Evolutionary conservation across 2,329 filamentous ascomycete species (phyloP).

Genomic region (Endoconidiophora laricicola): DNA sequence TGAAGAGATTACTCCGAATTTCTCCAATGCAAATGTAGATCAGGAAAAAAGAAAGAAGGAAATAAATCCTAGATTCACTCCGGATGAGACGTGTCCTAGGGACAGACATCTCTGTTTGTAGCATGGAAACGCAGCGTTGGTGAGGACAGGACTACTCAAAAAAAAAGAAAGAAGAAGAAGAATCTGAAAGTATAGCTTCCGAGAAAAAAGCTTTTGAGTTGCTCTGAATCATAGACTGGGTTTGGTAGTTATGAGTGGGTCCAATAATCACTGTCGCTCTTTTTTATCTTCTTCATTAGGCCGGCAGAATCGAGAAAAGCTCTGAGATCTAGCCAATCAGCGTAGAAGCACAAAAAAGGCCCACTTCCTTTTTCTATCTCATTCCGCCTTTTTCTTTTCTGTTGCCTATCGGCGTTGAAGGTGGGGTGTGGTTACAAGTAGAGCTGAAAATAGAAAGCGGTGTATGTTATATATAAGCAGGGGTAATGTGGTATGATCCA

Average conservation of each 20-base stretch:
- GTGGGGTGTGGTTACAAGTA: too few species aligned
- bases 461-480: too few species aligned
- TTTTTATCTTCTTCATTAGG: not conserved
- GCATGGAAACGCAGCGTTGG: slow-evolving; percentile 95
- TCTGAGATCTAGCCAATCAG: too few species aligned
- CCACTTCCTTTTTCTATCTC: not conserved
- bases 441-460: too few species aligned
- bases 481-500: too few species aligned
- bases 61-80: not conserved
- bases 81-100: slow-evolving; percentile 20
- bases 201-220: not conserved
- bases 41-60: slow-evolving; percentile 14
- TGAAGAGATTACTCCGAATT: slow-evolving; percentile 96
- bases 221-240: not conserved
- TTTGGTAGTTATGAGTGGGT: not conserved
- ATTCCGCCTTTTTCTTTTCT: too few species aligned
- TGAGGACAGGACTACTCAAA: slow-evolving; percentile 55
- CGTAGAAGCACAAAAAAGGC: too few species aligned
- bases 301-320: too few species aligned
- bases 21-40: slow-evolving; percentile 59
- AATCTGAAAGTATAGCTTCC: not conserved
- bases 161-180: slow-evolving; percentile 21
- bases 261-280: not conserved
- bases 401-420: too few species aligned
- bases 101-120: slow-evolving; percentile 47